These are phyloP conservation scores for Phytopythium delawarense DNA, from an alignment of 352 stramenopile genomes.

Conservation along the genomic window DNA sequence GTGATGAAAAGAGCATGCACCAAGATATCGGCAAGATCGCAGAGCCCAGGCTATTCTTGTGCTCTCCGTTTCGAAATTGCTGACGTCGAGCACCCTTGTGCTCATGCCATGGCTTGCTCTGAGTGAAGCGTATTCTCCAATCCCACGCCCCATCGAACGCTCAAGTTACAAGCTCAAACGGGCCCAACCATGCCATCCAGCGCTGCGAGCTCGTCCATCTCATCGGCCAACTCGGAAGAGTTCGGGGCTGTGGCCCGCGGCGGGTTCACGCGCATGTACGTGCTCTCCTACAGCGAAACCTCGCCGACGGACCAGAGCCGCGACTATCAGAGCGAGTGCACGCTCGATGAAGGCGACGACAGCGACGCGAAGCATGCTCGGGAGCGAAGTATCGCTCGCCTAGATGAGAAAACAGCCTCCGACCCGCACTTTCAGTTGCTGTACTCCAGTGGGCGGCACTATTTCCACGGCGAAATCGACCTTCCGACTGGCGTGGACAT, in stretches of 20 bases:
- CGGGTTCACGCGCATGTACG: constrained; percentile 67
- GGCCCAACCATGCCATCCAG: constrained; percentile 3
- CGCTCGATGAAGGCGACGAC: background rate
- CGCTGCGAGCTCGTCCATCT: constrained; percentile 26
- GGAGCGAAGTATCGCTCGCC: background rate
- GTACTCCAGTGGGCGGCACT: constrained; percentile 52
- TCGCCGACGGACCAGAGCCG: constrained; percentile 20
- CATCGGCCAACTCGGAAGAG: constrained; percentile 52
- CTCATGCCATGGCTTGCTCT: background rate
- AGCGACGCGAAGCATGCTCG: constrained; percentile 14
- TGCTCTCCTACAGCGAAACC: constrained; percentile 29
- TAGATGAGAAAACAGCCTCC: constrained; percentile 14
- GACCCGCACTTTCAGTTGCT: constrained; percentile 24
- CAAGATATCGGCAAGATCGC: background rate
- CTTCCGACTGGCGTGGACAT: constrained; percentile 26
- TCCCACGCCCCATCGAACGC: background rate
- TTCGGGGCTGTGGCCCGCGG: constrained; percentile 46
- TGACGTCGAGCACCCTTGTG: background rate
- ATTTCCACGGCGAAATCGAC: constrained; percentile 48
- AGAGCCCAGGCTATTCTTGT: background rate
- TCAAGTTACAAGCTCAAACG: background rate
- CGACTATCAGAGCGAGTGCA: constrained; percentile 19
- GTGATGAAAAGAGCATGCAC: background rate
- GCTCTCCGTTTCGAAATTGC: background rate
- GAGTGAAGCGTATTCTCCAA: background rate